A percentile compares a stretch with the other conserved stretches of the same genome.
Conservation (phyloP, 345 rosid species). For the Raphanus sativus region DNA sequence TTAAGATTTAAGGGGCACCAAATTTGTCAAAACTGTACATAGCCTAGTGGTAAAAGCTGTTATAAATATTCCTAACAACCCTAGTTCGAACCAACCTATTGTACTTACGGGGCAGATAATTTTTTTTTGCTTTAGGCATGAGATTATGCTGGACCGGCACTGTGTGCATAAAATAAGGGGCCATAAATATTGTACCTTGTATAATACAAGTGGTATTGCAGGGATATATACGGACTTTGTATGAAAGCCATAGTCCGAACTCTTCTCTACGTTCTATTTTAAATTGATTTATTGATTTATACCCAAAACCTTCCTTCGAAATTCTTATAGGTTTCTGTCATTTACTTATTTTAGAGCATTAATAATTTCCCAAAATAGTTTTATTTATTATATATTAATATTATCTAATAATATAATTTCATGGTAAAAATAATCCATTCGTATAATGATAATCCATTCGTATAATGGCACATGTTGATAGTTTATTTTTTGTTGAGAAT, state of each 20-base stretch:
- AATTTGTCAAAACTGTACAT: too few relatives aligned
- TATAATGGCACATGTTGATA: background rate
- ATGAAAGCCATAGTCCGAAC: background rate
- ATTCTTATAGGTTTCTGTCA: background rate
- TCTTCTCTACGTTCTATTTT: background rate
- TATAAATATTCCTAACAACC: too few relatives aligned
- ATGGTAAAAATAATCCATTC: background rate
- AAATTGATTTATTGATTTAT: background rate
- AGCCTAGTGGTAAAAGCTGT: too few relatives aligned
- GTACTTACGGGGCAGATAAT: too few relatives aligned
- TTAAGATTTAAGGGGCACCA: too few relatives aligned
- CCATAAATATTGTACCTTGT: background rate
- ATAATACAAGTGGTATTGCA: background rate
- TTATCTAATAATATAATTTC: background rate
- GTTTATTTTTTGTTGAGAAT: background rate
- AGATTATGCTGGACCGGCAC: too few relatives aligned
- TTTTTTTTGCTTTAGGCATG: too few relatives aligned
- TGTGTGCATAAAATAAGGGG: background rate
- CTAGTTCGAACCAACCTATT: too few relatives aligned
- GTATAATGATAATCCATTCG: too few relatives aligned
- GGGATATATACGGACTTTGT: background rate
- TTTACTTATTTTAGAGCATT: background rate
- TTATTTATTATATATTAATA: background rate
- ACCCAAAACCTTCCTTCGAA: background rate
- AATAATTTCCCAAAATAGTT: background rate